Evolutionary conservation across 768 basidiomycete species (phyloP).

Genomic region (Trametes maxima): DNA sequence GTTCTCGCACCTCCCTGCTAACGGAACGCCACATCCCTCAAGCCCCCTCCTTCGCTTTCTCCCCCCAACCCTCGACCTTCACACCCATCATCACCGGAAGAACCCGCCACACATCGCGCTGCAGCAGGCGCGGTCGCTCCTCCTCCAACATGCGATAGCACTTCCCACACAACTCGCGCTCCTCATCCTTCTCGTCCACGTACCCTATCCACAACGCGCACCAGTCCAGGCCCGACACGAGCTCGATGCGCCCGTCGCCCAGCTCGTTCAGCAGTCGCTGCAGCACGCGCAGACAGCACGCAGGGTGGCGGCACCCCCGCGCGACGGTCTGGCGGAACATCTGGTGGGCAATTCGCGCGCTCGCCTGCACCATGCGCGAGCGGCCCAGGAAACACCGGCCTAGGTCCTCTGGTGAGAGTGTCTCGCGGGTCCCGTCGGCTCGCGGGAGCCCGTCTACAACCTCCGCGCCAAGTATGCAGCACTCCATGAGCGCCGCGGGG

Average conservation of each 20-base stretch:
- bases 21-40: background rate
- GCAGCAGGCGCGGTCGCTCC: constrained; percentile 17
- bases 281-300: constrained; percentile 20
- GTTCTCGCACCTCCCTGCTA: too few species aligned
- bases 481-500: constrained; percentile 24
- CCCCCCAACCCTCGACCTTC: constrained; percentile 14
- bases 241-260: constrained; percentile 17
- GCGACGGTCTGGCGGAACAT: constrained; percentile 21
- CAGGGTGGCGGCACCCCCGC: constrained; percentile 9
- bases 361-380: constrained; percentile 22
- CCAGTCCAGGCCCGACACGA: constrained; percentile 21
- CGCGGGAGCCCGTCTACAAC: constrained; percentile 14
- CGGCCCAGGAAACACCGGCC: constrained; percentile 22
- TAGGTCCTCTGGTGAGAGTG: constrained; percentile 20
- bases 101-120: constrained; percentile 21
- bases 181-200: constrained; percentile 19
- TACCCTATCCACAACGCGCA: constrained; percentile 18
- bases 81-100: constrained; percentile 22
- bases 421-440: constrained; percentile 16
- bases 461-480: constrained; percentile 19
- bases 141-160: constrained; percentile 22
- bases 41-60: constrained; percentile 3
- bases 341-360: constrained; percentile 24
- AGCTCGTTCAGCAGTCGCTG: constrained; percentile 19
- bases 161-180: constrained; percentile 17